These are phyloP conservation scores for Fusarium mangiferae DNA, from an alignment of 2,329 filamentous ascomycete species.

Conservation along the genomic window DNA sequence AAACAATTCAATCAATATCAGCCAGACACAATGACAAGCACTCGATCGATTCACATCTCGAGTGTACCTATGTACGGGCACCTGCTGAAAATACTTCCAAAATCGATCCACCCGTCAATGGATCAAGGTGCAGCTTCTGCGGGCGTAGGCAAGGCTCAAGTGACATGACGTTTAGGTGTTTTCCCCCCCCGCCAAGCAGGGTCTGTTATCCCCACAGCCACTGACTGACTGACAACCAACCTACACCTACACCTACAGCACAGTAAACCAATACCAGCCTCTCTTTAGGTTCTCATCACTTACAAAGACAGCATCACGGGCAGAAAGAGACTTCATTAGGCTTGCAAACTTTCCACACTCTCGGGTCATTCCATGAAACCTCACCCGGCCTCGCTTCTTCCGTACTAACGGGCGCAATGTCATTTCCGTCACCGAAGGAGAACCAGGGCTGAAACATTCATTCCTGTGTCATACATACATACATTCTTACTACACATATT, in stretches of 20 bases:
- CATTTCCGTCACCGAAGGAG: background rate
- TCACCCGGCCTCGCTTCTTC: slow-evolving; percentile 1
- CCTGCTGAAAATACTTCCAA: slow-evolving; percentile 3
- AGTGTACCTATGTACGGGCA: background rate
- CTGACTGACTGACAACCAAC: background rate
- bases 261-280: background rate
- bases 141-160: slow-evolving; percentile 34
- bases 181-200: slow-evolving; percentile 22
- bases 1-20: background rate
- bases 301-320: background rate
- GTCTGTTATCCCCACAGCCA: slow-evolving; percentile 19
- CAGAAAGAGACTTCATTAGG: background rate
- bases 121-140: slow-evolving; percentile 40
- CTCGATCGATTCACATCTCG: background rate
- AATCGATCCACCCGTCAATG: slow-evolving; percentile 27
- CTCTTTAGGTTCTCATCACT: background rate
- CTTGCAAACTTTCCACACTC: slow-evolving; percentile 26
- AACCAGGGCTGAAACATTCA: slow-evolving; percentile 10
- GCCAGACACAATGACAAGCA: background rate
- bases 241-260: background rate
- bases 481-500: background rate
- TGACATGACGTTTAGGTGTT: slow-evolving; percentile 26
- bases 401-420: slow-evolving; percentile 9
- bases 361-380: slow-evolving; percentile 30
- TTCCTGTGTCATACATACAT: background rate